Conservation (phyloP, 768 basidiomycete genomes). For the Cystobasidium tubakii region DNA sequence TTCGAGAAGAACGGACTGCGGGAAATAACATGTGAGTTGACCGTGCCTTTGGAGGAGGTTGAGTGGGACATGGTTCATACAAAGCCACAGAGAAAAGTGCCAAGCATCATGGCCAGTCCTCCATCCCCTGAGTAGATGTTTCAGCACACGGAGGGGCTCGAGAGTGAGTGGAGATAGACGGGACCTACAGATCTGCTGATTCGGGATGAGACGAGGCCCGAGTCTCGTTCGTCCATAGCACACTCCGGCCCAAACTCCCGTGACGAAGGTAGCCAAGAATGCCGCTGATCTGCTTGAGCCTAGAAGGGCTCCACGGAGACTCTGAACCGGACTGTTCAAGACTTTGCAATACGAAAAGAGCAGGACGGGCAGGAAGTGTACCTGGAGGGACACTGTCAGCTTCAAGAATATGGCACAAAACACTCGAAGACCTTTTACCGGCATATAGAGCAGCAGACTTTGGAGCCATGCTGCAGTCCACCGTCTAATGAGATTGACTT, state of each 20-base stretch:
- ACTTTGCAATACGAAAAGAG: constrained; percentile 39
- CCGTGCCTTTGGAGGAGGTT: too few species aligned
- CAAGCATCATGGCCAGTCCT: constrained; percentile 37
- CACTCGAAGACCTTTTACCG: constrained; percentile 28
- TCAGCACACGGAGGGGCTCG: too few species aligned
- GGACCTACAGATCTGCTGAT: constrained; percentile 31
- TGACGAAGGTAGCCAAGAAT: constrained; percentile 45
- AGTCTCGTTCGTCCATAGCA: constrained; percentile 42
- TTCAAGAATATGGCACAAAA: not conserved
- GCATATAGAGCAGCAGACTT: constrained; percentile 41
- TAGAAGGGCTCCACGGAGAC: constrained; percentile 36
- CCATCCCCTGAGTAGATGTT: constrained; percentile 28
- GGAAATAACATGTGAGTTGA: not conserved
- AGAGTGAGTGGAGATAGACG: too few species aligned
- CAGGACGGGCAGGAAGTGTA: constrained; percentile 41
- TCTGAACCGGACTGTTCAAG: not conserved
- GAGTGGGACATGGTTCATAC: not conserved
- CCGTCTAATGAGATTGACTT: constrained; percentile 37
- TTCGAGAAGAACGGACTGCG: constrained; percentile 41
- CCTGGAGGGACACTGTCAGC: constrained; percentile 3
- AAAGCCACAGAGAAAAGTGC: constrained; percentile 29
- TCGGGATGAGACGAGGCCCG: constrained; percentile 27
- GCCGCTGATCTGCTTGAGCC: constrained; percentile 41
- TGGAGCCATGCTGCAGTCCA: constrained; percentile 40
- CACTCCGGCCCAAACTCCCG: constrained; percentile 38